Percentiles rank a stretch among this genome's conserved stretches.
These are phyloP conservation scores for Russula dissimulans DNA, from an alignment of 768 basidiomycete species.

Conservation along the genomic window DNA sequence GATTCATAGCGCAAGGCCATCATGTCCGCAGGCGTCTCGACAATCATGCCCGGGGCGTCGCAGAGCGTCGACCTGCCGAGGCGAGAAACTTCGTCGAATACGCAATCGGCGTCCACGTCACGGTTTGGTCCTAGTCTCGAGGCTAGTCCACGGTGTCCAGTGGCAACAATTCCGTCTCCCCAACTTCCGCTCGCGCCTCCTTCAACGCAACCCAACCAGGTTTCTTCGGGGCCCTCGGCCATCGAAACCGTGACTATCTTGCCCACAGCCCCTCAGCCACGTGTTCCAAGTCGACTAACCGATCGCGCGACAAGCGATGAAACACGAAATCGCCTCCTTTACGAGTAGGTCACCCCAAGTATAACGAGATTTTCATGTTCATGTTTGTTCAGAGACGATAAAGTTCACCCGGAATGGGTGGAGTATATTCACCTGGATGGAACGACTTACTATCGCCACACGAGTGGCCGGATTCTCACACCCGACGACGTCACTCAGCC, in stretches of 20 bases:
- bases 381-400: neutral
- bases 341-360: neutral
- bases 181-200: neutral
- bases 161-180: neutral
- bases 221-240: neutral
- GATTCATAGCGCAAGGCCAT: neutral
- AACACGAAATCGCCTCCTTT: neutral
- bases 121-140: neutral
- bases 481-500: constrained; percentile 7
- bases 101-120: neutral
- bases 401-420: neutral
- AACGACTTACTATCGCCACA: neutral
- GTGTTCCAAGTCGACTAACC: neutral
- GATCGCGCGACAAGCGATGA: neutral
- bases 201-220: neutral
- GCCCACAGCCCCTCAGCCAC: neutral
- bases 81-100: neutral
- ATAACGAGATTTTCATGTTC: neutral
- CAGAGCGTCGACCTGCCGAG: neutral
- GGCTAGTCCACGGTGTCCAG: neutral
- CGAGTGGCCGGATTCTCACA: neutral
- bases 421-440: constrained; percentile 1
- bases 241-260: neutral
- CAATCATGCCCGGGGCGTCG: neutral
- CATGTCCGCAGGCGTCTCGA: neutral